Percentiles rank a stretch among this genome's conserved stretches.
These are phyloP conservation scores for Malassezia vespertilionis DNA, from an alignment of 1,284 basidiomycete species.

Conservation along the genomic window DNA sequence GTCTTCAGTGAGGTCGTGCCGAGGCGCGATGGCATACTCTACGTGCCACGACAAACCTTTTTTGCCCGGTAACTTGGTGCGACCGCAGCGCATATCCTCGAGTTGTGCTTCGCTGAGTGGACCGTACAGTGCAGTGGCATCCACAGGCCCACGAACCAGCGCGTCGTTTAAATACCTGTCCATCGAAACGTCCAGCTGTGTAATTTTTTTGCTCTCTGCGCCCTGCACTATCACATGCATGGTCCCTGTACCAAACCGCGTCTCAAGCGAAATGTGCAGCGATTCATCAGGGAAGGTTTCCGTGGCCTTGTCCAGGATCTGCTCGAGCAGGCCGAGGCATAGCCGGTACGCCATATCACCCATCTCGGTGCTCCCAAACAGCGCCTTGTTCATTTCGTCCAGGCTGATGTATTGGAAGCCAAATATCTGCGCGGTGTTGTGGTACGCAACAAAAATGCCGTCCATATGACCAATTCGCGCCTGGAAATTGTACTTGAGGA, in stretches of 20 bases:
- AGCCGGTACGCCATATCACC: conserved; percentile 69
- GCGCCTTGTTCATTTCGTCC: conserved; percentile 70
- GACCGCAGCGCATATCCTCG: conserved; percentile 30
- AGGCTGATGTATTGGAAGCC: conserved; percentile 89
- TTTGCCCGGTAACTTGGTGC: conserved; percentile 15
- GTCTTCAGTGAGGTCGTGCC: conserved; percentile 23
- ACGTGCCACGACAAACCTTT: conserved; percentile 23
- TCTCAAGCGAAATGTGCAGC: conserved; percentile 35
- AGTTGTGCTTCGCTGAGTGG: conserved; percentile 18
- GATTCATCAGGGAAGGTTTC: conserved; percentile 55
- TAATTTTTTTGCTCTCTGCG: conserved; percentile 14
- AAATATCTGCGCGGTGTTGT: conserved; percentile 77
- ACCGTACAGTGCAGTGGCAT: conserved; percentile 26
- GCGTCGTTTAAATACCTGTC: conserved; percentile 37
- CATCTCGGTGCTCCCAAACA: conserved; percentile 60
- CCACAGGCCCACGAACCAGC: conserved; percentile 34
- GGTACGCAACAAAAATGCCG: conserved; percentile 86
- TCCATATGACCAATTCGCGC: conserved; percentile 95
- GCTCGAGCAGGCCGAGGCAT: conserved; percentile 65
- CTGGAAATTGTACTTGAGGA: conserved; percentile 93
- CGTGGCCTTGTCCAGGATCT: conserved; percentile 57
- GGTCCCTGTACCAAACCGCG: conserved; percentile 11
- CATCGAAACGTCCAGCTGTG: conserved; percentile 33
- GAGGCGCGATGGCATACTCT: conserved; percentile 34
- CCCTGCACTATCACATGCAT: conserved; percentile 38